Conservation (phyloP, 2,329 filamentous ascomycete species). For the Xylariomycetidae sp. region DNA sequence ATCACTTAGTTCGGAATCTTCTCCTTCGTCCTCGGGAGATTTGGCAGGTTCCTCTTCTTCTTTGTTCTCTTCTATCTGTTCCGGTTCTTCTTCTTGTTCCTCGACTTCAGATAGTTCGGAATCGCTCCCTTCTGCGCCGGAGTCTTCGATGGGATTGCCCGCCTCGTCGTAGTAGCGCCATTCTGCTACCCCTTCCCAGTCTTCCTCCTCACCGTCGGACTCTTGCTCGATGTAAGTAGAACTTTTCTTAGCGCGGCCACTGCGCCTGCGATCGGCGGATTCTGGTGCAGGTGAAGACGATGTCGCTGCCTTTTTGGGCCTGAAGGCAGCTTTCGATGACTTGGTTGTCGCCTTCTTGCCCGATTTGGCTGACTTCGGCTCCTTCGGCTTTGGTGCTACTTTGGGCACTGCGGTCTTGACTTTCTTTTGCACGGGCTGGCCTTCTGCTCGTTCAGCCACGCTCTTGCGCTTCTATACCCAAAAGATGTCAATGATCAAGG, state of each 20-base stretch:
- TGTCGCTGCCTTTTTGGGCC: slow-evolving; percentile 23
- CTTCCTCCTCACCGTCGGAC: slow-evolving; percentile 54
- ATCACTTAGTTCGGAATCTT: too few species aligned
- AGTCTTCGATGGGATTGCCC: slow-evolving; percentile 27
- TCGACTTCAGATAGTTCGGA: background rate
- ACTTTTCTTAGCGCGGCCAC: slow-evolving; percentile 44
- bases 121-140: slow-evolving; percentile 15
- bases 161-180: slow-evolving; percentile 49
- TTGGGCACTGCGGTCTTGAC: slow-evolving; percentile 28
- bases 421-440: slow-evolving; percentile 39
- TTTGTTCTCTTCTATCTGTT: slow-evolving; percentile 16
- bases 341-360: slow-evolving; percentile 20
- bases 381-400: slow-evolving; percentile 24
- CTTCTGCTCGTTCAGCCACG: slow-evolving; percentile 43
- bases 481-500: slow-evolving; percentile 20
- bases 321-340: slow-evolving; percentile 16
- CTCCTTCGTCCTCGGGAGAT: too few species aligned
- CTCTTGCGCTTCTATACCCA: slow-evolving; percentile 52
- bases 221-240: slow-evolving; percentile 53
- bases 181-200: slow-evolving; percentile 54
- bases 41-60: slow-evolving; percentile 14
- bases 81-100: slow-evolving; percentile 16
- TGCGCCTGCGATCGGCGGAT: slow-evolving; percentile 48
- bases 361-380: slow-evolving; percentile 28
- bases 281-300: slow-evolving; percentile 27